Evolutionary conservation across 2,329 filamentous ascomycete genomes (phyloP).

Genomic region (Ophiostoma sp.): DNA sequence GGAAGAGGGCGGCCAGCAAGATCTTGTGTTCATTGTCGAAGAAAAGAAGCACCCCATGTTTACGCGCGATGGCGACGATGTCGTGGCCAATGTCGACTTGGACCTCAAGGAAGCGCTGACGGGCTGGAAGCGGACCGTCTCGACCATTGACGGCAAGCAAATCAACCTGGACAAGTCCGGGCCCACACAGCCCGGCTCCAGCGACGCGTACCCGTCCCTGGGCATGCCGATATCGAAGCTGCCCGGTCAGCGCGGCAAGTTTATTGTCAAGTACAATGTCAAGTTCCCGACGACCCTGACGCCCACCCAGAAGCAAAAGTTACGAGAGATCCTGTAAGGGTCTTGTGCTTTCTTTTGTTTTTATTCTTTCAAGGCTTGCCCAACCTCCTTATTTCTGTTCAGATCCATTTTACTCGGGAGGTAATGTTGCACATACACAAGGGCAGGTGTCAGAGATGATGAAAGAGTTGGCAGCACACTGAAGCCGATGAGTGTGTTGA

Average conservation of each 20-base stretch:
- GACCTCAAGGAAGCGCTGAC: conserved; percentile 91
- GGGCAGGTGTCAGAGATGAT: not conserved
- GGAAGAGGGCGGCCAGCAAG: conserved; percentile 92
- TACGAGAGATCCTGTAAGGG: conserved; percentile 73
- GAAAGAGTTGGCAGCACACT: not conserved
- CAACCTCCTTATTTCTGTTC: not conserved
- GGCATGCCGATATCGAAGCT: conserved; percentile 97
- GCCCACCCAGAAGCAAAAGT: conserved; percentile 71
- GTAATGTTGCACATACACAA: not conserved
- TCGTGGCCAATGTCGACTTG: conserved; percentile 76
- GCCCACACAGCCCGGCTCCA: conserved; percentile 80
- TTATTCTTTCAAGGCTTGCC: not conserved
- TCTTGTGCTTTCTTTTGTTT: not conserved
- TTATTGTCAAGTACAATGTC: conserved; percentile 87
- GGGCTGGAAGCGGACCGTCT: conserved; percentile 88
- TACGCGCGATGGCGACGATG: conserved; percentile 83
- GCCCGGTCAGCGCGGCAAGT: conserved; percentile 78
- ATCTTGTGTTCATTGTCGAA: conserved; percentile 90
- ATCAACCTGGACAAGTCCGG: conserved; percentile 76
- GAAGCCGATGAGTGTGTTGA: not conserved
- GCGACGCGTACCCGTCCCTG: conserved; percentile 77
- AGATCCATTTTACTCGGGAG: not conserved
- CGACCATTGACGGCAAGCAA: conserved; percentile 89
- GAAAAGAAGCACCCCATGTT: conserved; percentile 90
- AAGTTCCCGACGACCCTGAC: conserved; percentile 84